phyloP scores from a whole-genome alignment of 768 basidiomycete species.

The Suillus decipiens region DNA sequence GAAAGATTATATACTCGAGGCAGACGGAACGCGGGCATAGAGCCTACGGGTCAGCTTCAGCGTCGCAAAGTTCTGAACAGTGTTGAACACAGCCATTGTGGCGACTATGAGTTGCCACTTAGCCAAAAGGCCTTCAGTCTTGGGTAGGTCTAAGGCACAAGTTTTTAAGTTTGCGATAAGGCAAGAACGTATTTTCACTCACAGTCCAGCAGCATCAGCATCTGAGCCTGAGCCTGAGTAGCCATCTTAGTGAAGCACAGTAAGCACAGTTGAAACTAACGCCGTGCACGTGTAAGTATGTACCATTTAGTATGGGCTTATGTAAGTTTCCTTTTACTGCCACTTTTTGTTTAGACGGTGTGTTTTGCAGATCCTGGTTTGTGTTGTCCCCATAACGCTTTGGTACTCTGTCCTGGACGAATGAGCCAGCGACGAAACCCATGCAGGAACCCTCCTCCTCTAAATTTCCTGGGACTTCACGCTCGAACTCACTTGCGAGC shows the following conservation, averaged over 20 bases:
- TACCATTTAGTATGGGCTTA: conserved; percentile 21
- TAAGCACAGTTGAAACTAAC: conserved; percentile 15
- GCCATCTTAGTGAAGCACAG: conserved; percentile 1
- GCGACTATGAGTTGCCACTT: conserved; percentile 88
- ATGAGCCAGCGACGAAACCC: conserved; percentile 23
- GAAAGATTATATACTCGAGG: conserved; percentile 35
- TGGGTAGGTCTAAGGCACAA: conserved; percentile 55
- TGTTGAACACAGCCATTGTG: conserved; percentile 80
- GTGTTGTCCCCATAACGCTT: conserved; percentile 14
- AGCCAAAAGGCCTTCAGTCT: conserved; percentile 71
- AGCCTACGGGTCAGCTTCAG: conserved; percentile 76
- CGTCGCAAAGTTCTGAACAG: conserved; percentile 78
- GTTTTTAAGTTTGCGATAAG: conserved; percentile 9
- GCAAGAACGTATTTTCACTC: background rate
- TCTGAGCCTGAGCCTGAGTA: conserved; percentile 14
- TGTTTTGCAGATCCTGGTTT: conserved; percentile 20
- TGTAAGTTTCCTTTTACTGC: conserved; percentile 28
- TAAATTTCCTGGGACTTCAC: conserved; percentile 32
- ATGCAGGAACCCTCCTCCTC: conserved; percentile 34
- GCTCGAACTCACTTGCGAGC: conserved; percentile 36
- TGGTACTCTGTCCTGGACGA: conserved; percentile 24
- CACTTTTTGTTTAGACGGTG: conserved; percentile 13
- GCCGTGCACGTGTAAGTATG: background rate
- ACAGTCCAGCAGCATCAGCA: conserved; percentile 25
- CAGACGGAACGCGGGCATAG: conserved; percentile 53